These are phyloP conservation scores for Termitomyces sp. DNA, from an alignment of 768 basidiomycete genomes.

Conservation along the genomic window DNA sequence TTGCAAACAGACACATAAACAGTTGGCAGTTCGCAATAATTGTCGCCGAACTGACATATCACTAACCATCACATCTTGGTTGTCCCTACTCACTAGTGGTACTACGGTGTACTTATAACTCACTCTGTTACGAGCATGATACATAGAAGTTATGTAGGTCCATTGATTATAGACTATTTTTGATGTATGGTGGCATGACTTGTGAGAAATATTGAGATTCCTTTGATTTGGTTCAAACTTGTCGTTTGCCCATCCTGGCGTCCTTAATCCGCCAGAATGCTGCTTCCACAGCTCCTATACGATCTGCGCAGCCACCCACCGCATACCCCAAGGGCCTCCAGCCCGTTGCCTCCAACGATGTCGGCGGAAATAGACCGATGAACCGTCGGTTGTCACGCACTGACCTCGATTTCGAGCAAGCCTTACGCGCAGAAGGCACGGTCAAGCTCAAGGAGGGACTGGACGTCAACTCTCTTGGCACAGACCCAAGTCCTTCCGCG, in stretches of 20 bases:
- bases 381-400: slow-evolving; percentile 64
- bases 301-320: slow-evolving; percentile 33
- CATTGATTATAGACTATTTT: slow-evolving; percentile 8
- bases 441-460: slow-evolving; percentile 66
- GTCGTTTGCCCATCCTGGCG: slow-evolving; percentile 50
- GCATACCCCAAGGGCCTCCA: slow-evolving; percentile 50
- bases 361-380: slow-evolving; percentile 29
- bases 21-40: slow-evolving; percentile 5
- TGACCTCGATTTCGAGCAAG: slow-evolving; percentile 82
- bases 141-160: slow-evolving; percentile 3
- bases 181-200: slow-evolving; percentile 14
- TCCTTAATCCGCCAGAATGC: slow-evolving; percentile 57
- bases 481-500: slow-evolving; percentile 40
- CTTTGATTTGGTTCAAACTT: not conserved
- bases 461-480: slow-evolving; percentile 66
- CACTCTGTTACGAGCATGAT: slow-evolving; percentile 5
- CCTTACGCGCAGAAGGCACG: slow-evolving; percentile 62
- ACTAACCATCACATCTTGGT: slow-evolving; percentile 17
- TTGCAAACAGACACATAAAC: slow-evolving; percentile 34
- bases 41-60: slow-evolving; percentile 32
- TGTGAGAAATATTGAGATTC: slow-evolving; percentile 7
- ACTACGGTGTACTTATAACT: slow-evolving; percentile 4
- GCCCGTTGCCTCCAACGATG: slow-evolving; percentile 54
- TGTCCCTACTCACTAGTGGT: slow-evolving; percentile 4
- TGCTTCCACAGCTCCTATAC: slow-evolving; percentile 40